phyloP scores from a whole-genome alignment of 2,329 filamentous ascomycete species.

The Ramularia collo-cygni region DNA sequence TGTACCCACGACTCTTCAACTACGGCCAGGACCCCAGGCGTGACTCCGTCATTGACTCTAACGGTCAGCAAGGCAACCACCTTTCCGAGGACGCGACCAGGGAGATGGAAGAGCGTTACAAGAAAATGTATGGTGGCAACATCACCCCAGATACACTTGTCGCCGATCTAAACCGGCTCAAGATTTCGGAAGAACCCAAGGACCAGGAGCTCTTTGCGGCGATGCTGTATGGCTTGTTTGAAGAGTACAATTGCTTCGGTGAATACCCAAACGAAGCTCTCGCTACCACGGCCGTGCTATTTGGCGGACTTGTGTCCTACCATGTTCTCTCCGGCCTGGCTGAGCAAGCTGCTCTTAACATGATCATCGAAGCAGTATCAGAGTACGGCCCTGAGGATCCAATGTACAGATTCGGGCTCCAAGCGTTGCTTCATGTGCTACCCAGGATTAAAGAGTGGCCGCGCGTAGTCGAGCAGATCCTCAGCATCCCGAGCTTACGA shows the following conservation, averaged over 20 bases:
- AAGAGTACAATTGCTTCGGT: constrained; percentile 91
- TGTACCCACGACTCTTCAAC: constrained; percentile 91
- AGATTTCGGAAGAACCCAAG: constrained; percentile 71
- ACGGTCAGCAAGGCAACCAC: constrained; percentile 68
- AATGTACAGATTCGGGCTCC: constrained; percentile 98
- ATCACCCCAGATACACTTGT: constrained; percentile 81
- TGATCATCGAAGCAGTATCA: constrained; percentile 94
- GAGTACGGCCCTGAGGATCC: constrained; percentile 75
- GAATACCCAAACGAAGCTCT: constrained; percentile 95
- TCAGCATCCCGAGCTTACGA: constrained; percentile 74
- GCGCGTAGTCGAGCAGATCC: constrained; percentile 80
- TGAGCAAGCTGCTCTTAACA: constrained; percentile 86
- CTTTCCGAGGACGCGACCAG: constrained; percentile 72
- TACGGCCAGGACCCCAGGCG: constrained; percentile 72
- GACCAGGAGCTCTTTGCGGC: constrained; percentile 96
- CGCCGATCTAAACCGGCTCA: constrained; percentile 75
- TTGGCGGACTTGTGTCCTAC: constrained; percentile 82
- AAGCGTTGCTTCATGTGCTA: constrained; percentile 85
- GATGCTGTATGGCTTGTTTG: constrained; percentile 97
- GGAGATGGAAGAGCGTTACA: constrained; percentile 96
- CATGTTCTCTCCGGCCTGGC: constrained; percentile 85
- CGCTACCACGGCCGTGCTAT: constrained; percentile 90
- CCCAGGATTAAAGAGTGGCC: constrained; percentile 85
- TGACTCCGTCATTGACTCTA: constrained; percentile 83
- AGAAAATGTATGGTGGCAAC: constrained; percentile 93